Evolutionary conservation across 2,329 filamentous ascomycete genomes (phyloP).

Genomic region (Cucurbitaria berberidis): DNA sequence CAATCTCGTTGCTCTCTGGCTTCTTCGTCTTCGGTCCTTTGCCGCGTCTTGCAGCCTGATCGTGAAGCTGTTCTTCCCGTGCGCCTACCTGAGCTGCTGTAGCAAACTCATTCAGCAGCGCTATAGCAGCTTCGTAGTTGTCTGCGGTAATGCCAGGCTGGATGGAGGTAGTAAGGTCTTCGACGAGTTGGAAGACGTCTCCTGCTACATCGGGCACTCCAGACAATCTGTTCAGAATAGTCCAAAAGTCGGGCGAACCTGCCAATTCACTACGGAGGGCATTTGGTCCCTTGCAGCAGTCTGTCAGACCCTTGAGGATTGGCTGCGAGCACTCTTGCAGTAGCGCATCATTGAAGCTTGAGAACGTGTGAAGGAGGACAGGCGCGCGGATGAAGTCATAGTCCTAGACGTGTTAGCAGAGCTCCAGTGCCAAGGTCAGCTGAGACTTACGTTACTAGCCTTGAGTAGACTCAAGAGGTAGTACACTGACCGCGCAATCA

Average conservation of each 20-base stretch:
- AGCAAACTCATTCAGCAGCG: constrained; percentile 87
- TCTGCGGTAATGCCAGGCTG: constrained; percentile 88
- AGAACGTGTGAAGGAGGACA: constrained; percentile 88
- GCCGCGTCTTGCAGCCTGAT: constrained; percentile 58
- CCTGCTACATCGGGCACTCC: constrained; percentile 72
- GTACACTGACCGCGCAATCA: constrained; percentile 81
- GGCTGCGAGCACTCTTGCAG: constrained; percentile 77
- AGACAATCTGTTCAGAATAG: constrained; percentile 78
- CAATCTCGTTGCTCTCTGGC: constrained; percentile 70
- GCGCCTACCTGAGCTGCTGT: constrained; percentile 78
- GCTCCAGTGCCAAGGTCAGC: neutral
- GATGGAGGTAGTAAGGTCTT: constrained; percentile 72
- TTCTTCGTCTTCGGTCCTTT: constrained; percentile 60
- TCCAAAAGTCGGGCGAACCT: constrained; percentile 97
- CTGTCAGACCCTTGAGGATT: constrained; percentile 77
- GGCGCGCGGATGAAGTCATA: constrained; percentile 91
- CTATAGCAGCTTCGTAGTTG: constrained; percentile 90
- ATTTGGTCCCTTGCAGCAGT: constrained; percentile 78
- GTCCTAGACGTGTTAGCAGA: constrained; percentile 60
- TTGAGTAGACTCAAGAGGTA: constrained; percentile 84
- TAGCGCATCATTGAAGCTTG: constrained; percentile 79
- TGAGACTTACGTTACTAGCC: constrained; percentile 75
- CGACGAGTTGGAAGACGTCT: constrained; percentile 85
- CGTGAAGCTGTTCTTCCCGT: constrained; percentile 70
- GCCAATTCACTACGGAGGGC: constrained; percentile 90